Base-by-base conservation (phyloP, 164 flowering plant genomes). In the Sextonia rubra region DNA sequence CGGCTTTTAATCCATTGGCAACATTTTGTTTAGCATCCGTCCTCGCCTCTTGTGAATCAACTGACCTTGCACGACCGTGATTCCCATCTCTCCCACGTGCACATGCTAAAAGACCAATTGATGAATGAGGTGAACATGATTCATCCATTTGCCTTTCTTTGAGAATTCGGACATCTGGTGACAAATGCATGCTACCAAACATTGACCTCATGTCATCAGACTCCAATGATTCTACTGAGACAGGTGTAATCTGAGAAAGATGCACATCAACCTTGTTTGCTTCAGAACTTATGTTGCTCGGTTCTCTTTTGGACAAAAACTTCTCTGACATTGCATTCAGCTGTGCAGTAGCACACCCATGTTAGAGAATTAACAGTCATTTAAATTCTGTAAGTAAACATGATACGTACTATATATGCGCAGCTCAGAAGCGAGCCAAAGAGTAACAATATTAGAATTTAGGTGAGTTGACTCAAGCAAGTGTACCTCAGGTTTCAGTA, bases 251-350 rank as follows among this genome's bases (percentile, higher is more conserved):
- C 69, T 72, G 73, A 30, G 83, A 76, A 29, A 69, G 73, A 71
- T 74, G 68, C 27, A 72, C 58, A 70, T 73, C 68, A 29, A 67
- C 56, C 72, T 69, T 77, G 44, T 75, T 81, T 30, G 65, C 32
- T 32, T 52, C 23, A 17, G 76, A 23, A 5, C 55, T 65, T 2
- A 48, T 27, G 18, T 22, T 61, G 60, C 76, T 82, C 22, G 58
- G 49, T 58, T 85, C 81, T 67, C 67, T 79, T 66, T 47, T 81
- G 18, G 77, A 32, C 27, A 74, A 66, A 22, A 72, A 69, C 68
- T 81, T 84, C 71, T 81, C 86, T 17, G 87, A 79, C 78, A 82
- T 77, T 2, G 77, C 62, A 64, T 81, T 83, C 48, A 88, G 83
- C 92, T 88, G 87, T 76, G 74, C n/a, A 68, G 66, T 20, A 76